Evolutionary conservation across 1,284 basidiomycete species (phyloP).

Genomic region (Fomitiporia mediterranea): DNA sequence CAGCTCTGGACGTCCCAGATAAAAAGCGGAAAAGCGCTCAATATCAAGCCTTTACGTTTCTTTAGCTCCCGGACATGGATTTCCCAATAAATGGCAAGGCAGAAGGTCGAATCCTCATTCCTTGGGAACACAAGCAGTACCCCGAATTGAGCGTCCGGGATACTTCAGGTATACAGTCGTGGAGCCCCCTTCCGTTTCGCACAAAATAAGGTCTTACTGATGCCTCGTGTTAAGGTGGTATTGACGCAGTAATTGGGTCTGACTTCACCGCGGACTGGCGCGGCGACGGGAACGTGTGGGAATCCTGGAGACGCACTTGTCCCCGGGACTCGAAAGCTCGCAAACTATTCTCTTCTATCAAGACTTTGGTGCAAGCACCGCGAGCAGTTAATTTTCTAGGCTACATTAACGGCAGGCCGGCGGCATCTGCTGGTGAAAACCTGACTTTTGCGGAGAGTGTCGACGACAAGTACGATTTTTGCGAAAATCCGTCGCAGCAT

Average conservation of each 20-base stretch:
- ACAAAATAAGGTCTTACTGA: not conserved
- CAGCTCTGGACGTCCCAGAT: not conserved
- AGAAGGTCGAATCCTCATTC: conserved; percentile 85
- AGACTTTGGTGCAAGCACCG: conserved; percentile 30
- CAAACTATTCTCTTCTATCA: conserved; percentile 74
- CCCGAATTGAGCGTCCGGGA: conserved; percentile 63
- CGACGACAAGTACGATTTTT: conserved; percentile 72
- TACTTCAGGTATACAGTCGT: conserved; percentile 38
- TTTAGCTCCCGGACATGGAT: conserved; percentile 83
- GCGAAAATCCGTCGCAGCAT: conserved; percentile 75
- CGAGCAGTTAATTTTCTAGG: conserved; percentile 21
- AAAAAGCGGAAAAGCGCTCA: conserved; percentile 7
- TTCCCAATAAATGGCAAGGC: conserved; percentile 89
- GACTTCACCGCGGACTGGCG: conserved; percentile 83
- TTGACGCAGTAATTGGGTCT: conserved; percentile 57
- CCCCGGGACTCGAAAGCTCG: conserved; percentile 75
- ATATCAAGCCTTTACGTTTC: conserved; percentile 20
- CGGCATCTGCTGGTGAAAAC: conserved; percentile 40
- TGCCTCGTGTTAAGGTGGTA: conserved; percentile 40
- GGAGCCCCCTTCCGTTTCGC: not conserved
- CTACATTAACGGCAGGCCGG: conserved; percentile 12
- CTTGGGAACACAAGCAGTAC: conserved; percentile 74
- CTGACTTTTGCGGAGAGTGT: conserved; percentile 58
- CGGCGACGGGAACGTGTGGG: conserved; percentile 84
- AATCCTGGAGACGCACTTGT: conserved; percentile 87